These are phyloP conservation scores for Helianthus tuberosus DNA, from an alignment of 129 eudicot species.

Conservation along the genomic window DNA sequence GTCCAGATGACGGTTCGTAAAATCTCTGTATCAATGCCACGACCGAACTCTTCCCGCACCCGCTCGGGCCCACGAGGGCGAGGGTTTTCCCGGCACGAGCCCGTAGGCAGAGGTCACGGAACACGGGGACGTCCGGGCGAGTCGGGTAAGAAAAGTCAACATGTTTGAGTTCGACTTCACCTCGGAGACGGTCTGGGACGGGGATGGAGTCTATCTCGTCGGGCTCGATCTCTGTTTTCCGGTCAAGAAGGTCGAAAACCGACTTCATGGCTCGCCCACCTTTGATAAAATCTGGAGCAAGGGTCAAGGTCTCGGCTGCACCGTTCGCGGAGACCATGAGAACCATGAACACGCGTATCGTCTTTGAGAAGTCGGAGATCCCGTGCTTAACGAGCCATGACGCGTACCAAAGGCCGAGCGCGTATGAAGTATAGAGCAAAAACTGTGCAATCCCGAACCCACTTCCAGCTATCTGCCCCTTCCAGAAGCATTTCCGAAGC, in stretches of 20 bases:
- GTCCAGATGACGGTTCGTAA: conserved; percentile 88
- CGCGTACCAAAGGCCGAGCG: conserved; percentile 93
- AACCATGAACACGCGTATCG: conserved; percentile 95
- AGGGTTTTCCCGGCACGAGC: conserved; percentile 93
- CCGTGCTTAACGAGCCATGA: conserved; percentile 97
- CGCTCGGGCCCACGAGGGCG: conserved; percentile 96
- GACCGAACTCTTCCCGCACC: conserved; percentile 93
- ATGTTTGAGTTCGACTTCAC: conserved; percentile 88
- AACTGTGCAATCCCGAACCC: conserved; percentile 92
- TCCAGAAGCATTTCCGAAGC: conserved; percentile 82
- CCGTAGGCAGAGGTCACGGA: conserved; percentile 73
- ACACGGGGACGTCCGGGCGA: conserved; percentile 68
- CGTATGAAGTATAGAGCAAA: conserved; percentile 85
- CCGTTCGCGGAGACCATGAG: conserved; percentile 98
- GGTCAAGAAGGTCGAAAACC: conserved; percentile 82
- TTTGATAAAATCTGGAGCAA: conserved; percentile 94
- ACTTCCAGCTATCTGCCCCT: conserved; percentile 94
- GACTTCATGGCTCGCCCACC: conserved; percentile 96
- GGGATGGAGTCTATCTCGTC: conserved; percentile 67
- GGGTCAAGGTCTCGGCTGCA: conserved; percentile 90
- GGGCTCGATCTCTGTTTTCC: conserved; percentile 85
- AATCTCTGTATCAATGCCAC: conserved; percentile 73
- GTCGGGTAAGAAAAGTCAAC: conserved; percentile 89
- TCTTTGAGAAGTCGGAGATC: conserved; percentile 88
- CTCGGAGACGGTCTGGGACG: conserved; percentile 77